phyloP scores from a whole-genome alignment of 1,284 basidiomycete species.

The Cutaneotrichosporon arboriforme region DNA sequence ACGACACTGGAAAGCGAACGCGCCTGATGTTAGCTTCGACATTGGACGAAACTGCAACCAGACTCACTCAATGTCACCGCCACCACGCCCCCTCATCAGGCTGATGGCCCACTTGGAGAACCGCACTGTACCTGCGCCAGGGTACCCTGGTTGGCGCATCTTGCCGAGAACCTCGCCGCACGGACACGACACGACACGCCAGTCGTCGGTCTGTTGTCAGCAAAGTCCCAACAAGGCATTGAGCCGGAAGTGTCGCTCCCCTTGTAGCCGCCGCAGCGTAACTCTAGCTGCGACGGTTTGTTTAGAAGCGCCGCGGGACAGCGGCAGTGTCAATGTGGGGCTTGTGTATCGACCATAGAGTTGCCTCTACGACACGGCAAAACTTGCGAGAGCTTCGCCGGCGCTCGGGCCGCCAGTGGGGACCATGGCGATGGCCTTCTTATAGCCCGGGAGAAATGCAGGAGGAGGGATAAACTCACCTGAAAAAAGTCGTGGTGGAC shows the following conservation, averaged over 20 bases:
- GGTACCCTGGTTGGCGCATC: slow-evolving; percentile 48
- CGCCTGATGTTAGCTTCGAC: slow-evolving; percentile 30
- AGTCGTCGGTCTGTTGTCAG: slow-evolving; percentile 53
- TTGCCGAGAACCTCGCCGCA: slow-evolving; percentile 72
- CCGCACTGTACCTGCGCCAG: slow-evolving; percentile 50
- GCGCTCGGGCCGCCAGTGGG: slow-evolving; percentile 58
- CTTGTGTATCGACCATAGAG: slow-evolving; percentile 80
- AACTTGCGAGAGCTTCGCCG: slow-evolving; percentile 41
- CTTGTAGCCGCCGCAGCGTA: slow-evolving; percentile 75
- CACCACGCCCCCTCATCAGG: slow-evolving; percentile 58
- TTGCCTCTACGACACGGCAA: slow-evolving; percentile 2
- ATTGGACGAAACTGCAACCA: not conserved
- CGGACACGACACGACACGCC: slow-evolving; percentile 62
- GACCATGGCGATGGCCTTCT: slow-evolving; percentile 74
- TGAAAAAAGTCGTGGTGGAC: slow-evolving; percentile 51
- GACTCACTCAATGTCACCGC: slow-evolving; percentile 34
- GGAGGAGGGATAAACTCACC: slow-evolving; percentile 53
- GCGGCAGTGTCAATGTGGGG: slow-evolving; percentile 60
- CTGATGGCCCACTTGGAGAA: slow-evolving; percentile 75
- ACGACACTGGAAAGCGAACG: slow-evolving; percentile 64
- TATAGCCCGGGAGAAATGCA: slow-evolving; percentile 34
- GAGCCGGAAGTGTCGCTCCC: slow-evolving; percentile 56
- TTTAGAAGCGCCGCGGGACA: slow-evolving; percentile 49
- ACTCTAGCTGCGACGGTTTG: slow-evolving; percentile 61
- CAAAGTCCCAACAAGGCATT: slow-evolving; percentile 14